Evolutionary conservation across 1,284 basidiomycete genomes (phyloP).

Genomic region (Ganoderma meredithae): DNA sequence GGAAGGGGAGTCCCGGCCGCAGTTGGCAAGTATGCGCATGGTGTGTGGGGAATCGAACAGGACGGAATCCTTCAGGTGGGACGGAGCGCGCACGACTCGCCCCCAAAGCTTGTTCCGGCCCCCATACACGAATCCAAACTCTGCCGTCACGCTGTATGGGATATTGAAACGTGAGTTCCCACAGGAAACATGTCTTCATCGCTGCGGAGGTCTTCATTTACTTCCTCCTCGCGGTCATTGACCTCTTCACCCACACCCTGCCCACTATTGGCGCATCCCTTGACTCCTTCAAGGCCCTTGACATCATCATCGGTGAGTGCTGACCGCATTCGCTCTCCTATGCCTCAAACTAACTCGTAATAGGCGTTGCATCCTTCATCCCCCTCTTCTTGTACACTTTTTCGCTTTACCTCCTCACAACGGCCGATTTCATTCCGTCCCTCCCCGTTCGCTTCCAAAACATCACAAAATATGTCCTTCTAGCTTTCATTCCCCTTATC

Average conservation of each 20-base stretch:
- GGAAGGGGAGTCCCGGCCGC: neutral
- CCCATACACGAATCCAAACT: constrained; percentile 5
- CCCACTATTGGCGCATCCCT: constrained; percentile 55
- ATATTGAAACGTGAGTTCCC: constrained; percentile 13
- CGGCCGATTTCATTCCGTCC: constrained; percentile 54
- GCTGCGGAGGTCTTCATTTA: constrained; percentile 67
- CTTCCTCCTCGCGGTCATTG: constrained; percentile 64
- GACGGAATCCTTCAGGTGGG: neutral
- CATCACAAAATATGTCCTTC: constrained; percentile 53
- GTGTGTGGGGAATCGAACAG: neutral
- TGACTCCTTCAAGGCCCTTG: constrained; percentile 47
- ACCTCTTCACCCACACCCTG: constrained; percentile 63
- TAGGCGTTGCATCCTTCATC: constrained; percentile 62
- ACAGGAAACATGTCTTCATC: constrained; percentile 64
- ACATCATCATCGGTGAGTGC: constrained; percentile 55
- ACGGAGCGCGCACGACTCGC: neutral
- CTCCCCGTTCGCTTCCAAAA: constrained; percentile 58
- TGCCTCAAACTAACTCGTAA: neutral
- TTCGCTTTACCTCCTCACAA: constrained; percentile 61
- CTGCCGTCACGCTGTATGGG: neutral
- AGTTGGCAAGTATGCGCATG: neutral
- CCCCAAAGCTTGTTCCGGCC: constrained; percentile 8
- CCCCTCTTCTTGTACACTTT: constrained; percentile 64
- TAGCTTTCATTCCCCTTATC: constrained; percentile 63
- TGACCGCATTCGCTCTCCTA: too few relatives aligned